Conservation (phyloP, 1,284 basidiomycete species). For the Trametes versicolor region DNA sequence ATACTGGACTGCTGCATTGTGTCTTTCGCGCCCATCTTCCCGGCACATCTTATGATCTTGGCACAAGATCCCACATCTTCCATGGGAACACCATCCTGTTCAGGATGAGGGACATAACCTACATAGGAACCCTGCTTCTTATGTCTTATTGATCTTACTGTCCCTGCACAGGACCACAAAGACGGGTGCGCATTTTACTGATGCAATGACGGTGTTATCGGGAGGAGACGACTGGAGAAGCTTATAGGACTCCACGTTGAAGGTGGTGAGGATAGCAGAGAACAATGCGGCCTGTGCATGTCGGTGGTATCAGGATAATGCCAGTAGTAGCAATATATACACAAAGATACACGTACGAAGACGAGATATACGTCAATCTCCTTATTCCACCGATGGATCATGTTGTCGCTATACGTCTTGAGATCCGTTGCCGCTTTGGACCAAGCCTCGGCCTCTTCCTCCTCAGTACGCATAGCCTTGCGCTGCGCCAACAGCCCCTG, state of each 20-base stretch:
- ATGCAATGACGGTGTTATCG: too few species aligned
- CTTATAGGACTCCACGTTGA: background rate
- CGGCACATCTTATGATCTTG: too few species aligned
- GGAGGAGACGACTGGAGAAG: background rate
- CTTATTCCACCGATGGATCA: background rate
- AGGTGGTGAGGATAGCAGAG: background rate
- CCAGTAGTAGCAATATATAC: background rate
- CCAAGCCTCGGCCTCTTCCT: background rate
- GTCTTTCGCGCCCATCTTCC: too few species aligned
- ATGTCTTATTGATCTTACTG: too few species aligned
- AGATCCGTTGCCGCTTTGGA: background rate
- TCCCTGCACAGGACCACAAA: too few species aligned
- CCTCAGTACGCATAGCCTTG: background rate
- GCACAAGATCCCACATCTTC: too few species aligned
- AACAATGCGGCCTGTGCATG: background rate
- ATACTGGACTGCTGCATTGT: too few species aligned
- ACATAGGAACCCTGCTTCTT: too few species aligned
- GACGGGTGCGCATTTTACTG: too few species aligned
- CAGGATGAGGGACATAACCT: too few species aligned
- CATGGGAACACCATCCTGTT: too few species aligned
- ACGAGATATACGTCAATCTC: background rate
- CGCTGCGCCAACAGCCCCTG: background rate
- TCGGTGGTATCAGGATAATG: background rate
- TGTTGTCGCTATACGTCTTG: background rate
- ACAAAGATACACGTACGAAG: background rate